Percentiles rank a stretch among this genome's conserved stretches.
Conservation (phyloP, 805 yeast species). For the Candida oleophila region DNA sequence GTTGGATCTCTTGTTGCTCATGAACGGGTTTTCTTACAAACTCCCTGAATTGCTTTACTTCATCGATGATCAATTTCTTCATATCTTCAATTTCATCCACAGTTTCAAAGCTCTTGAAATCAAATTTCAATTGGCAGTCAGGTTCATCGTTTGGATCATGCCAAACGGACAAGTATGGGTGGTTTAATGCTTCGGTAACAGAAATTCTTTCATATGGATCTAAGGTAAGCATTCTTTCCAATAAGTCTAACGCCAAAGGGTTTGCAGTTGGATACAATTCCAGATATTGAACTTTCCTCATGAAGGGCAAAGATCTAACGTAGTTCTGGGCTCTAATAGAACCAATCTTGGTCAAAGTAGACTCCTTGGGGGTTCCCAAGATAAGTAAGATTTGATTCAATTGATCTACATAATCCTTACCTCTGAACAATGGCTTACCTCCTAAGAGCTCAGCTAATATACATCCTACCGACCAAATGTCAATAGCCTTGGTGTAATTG, state of each 20-base stretch:
- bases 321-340: constrained; percentile 89
- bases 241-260: constrained; percentile 79
- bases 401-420: constrained; percentile 95
- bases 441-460: constrained; percentile 91
- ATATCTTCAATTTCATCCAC: constrained; percentile 75
- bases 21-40: constrained; percentile 77
- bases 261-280: constrained; percentile 81
- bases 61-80: constrained; percentile 76
- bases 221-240: constrained; percentile 80
- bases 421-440: constrained; percentile 88
- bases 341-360: constrained; percentile 52
- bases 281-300: constrained; percentile 73
- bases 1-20: constrained; percentile 45
- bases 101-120: constrained; percentile 77
- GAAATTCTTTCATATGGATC: constrained; percentile 88
- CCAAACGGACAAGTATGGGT: constrained; percentile 90
- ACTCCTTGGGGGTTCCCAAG: constrained; percentile 83
- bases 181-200: constrained; percentile 86
- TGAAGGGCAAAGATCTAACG: constrained; percentile 80
- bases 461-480: constrained; percentile 98
- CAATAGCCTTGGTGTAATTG: constrained; percentile 94
- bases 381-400: constrained; percentile 81
- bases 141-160: constrained; percentile 94
- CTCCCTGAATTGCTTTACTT: constrained; percentile 74
- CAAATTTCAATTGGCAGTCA: constrained; percentile 75